Conservation (phyloP, 2,329 filamentous ascomycete genomes). For the Arthrocladium fulminans region DNA sequence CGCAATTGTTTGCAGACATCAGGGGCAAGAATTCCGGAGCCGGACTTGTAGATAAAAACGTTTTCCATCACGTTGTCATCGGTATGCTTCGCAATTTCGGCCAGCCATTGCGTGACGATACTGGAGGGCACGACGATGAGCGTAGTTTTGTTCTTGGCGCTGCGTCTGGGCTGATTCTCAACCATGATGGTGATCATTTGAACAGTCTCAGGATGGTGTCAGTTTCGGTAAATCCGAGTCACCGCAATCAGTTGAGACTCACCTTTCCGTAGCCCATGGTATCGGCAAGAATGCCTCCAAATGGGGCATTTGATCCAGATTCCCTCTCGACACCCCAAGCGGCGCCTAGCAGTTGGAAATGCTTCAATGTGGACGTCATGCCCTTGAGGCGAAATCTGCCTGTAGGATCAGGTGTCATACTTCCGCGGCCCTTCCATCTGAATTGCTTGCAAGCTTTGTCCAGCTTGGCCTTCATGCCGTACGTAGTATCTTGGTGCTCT, state of each 20-base stretch:
- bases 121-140: slow-evolving; percentile 31
- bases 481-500: slow-evolving; percentile 20
- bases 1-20: slow-evolving; percentile 20
- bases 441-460: slow-evolving; percentile 27
- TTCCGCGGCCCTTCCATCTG: slow-evolving; percentile 7
- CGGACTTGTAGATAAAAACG: slow-evolving; percentile 24
- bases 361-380: slow-evolving; percentile 28
- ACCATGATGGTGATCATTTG: slow-evolving; percentile 29
- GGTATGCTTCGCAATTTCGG: slow-evolving; percentile 29
- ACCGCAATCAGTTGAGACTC: slow-evolving; percentile 28
- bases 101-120: slow-evolving; percentile 29
- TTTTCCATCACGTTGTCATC: slow-evolving; percentile 18
- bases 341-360: slow-evolving; percentile 27
- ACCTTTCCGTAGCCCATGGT: slow-evolving; percentile 37
- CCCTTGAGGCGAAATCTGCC: slow-evolving; percentile 28
- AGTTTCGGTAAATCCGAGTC: background rate
- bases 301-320: slow-evolving; percentile 16
- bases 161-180: slow-evolving; percentile 23
- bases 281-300: slow-evolving; percentile 33
- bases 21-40: slow-evolving; percentile 16
- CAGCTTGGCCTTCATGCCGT: slow-evolving; percentile 23
- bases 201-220: slow-evolving; percentile 4
- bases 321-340: slow-evolving; percentile 21
- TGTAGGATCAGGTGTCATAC: slow-evolving; percentile 24
- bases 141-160: slow-evolving; percentile 25